Conservation (phyloP, 108 stramenopile species). For the Discostella pseudostelligera region DNA sequence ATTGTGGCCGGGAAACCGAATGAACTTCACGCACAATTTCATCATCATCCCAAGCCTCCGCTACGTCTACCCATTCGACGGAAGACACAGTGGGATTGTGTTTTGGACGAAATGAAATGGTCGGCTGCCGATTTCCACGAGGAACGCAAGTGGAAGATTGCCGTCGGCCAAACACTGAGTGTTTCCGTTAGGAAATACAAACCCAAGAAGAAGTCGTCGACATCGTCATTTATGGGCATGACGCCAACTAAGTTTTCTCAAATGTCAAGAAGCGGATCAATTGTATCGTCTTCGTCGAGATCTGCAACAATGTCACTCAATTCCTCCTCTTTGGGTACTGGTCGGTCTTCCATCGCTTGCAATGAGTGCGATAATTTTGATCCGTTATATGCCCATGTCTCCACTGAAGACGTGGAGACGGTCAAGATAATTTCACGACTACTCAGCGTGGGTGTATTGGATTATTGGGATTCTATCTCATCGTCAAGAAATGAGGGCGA, state of each 20-base stretch:
- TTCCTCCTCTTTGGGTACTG: neutral
- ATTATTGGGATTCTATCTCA: slow-evolving; percentile 20
- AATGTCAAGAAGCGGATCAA: neutral
- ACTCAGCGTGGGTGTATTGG: slow-evolving; percentile 11
- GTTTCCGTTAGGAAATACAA: slow-evolving; percentile 17
- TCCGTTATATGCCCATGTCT: slow-evolving; percentile 20
- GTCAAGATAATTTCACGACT: slow-evolving; percentile 15
- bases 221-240: neutral
- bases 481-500: neutral
- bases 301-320: slow-evolving; percentile 3
- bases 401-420: slow-evolving; percentile 12
- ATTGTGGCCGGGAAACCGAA: neutral
- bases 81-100: slow-evolving; percentile 80
- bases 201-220: slow-evolving; percentile 13
- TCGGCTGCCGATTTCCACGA: slow-evolving; percentile 84
- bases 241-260: slow-evolving; percentile 11
- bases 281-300: neutral
- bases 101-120: slow-evolving; percentile 90
- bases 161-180: slow-evolving; percentile 47
- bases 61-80: slow-evolving; percentile 58
- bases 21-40: neutral
- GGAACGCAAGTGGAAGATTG: slow-evolving; percentile 87
- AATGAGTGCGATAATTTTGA: slow-evolving; percentile 5
- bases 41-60: slow-evolving; percentile 5
- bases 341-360: neutral